A percentile compares a stretch with the other conserved stretches of the same genome.
Evolutionary conservation across 192 early-diverging fungal species (phyloP).

Genomic region (Phycomyces nitens): DNA sequence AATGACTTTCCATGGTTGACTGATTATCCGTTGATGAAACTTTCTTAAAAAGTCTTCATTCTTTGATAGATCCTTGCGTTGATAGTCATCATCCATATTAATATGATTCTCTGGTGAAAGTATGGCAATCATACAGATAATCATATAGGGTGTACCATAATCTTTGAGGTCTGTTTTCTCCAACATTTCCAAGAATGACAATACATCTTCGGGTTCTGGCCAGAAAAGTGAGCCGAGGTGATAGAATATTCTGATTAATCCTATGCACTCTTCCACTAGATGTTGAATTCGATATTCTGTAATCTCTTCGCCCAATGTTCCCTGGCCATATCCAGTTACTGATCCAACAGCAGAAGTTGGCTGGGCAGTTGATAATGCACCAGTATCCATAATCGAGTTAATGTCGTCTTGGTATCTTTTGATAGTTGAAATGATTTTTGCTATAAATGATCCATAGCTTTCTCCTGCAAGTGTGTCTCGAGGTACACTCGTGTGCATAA

Average conservation of each 20-base stretch:
- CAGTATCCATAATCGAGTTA: slow-evolving; percentile 39
- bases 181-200: slow-evolving; percentile 35
- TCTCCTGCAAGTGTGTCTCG: slow-evolving; percentile 10
- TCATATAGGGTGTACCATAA: slow-evolving; percentile 24
- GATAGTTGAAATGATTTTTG: slow-evolving; percentile 49
- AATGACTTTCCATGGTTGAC: slow-evolving; percentile 16
- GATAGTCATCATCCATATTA: slow-evolving; percentile 22
- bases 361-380: slow-evolving; percentile 47
- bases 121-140: slow-evolving; percentile 25
- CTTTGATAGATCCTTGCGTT: slow-evolving; percentile 3
- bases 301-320: slow-evolving; percentile 36
- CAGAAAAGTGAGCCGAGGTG: slow-evolving; percentile 37
- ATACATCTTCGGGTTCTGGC: slow-evolving; percentile 31
- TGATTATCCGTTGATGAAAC: slow-evolving; percentile 16
- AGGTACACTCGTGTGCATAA: slow-evolving; percentile 19
- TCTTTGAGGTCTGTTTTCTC: slow-evolving; percentile 23
- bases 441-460: slow-evolving; percentile 43
- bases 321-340: slow-evolving; percentile 6
- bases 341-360: slow-evolving; percentile 13
- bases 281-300: slow-evolving; percentile 40
- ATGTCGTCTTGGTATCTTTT: slow-evolving; percentile 46
- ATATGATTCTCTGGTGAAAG: slow-evolving; percentile 16
- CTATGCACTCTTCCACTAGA: slow-evolving; percentile 35
- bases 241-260: slow-evolving; percentile 44
- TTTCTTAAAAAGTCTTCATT: slow-evolving; percentile 20